Evolutionary conservation across 2,329 filamentous ascomycete species (phyloP), one percentile per base, ranked within the genome.

Genomic region (Dactylellina haptotyla): DNA sequence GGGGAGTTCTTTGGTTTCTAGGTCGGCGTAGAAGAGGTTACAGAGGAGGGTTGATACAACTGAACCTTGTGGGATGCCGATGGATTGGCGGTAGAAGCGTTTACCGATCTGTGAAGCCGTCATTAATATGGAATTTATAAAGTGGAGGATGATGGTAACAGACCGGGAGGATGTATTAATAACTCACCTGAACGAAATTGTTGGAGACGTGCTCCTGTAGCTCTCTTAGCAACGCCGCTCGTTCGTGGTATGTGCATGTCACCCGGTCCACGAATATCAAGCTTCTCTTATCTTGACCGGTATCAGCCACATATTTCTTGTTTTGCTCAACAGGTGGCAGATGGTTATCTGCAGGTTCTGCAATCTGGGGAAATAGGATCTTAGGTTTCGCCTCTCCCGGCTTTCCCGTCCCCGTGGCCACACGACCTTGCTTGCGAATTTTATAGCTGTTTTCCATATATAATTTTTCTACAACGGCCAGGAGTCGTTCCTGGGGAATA

Each of bases 11-110:
- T 88, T 84, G 4, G 82, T 81, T 80, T 99, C 95, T 1, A 98
- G 86, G 75, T 95, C 88, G 4, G 91, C 93, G 79, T 99, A 99
- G 80, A 98, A 97, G 81, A 96, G 94, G 81, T 93, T 98, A 84
- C 95, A 98, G 3, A 99, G 84, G 41, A 93, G 84, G 45, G 90
- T 91, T 0, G 93, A 97, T 3, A 99, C 80, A 0, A 97, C 86
- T 0, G 93, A 97, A 5, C 95, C 95, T 80, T 99, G 95, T 0
- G 95, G 93, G 39, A 99, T 98, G 12, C 95, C 95, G 20, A 86
- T 83, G 80, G 89, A 94, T 80, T 99, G 95, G 23, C 92, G 87
- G 80, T 95, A 97, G 80, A 89, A 93, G 76, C 89, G 91, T 82
- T 93, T 94, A 51, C 93, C 93, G 39, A 98, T 89, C 79, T 77